phyloP scores from a whole-genome alignment of 1,284 basidiomycete species.

The Agaricales sp. region DNA sequence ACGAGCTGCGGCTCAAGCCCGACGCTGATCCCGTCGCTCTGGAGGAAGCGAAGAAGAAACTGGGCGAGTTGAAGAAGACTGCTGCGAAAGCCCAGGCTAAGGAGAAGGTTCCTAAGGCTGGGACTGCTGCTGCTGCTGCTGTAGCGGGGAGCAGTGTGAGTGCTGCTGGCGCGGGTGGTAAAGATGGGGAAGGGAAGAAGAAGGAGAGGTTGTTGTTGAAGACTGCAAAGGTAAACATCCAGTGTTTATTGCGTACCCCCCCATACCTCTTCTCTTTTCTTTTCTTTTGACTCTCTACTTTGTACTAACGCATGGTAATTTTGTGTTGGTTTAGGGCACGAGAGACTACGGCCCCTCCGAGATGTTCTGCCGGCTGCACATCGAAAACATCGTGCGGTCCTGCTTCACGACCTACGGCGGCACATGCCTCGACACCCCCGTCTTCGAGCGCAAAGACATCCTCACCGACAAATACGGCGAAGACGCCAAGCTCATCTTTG shows the following conservation, averaged over 20 bases:
- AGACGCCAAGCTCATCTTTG: slow-evolving; percentile 97
- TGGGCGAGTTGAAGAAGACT: slow-evolving; percentile 58
- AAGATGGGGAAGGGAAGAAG: slow-evolving; percentile 40
- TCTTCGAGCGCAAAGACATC: slow-evolving; percentile 96
- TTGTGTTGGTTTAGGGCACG: slow-evolving; percentile 63
- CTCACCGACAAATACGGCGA: slow-evolving; percentile 95
- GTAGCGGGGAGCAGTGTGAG: no score
- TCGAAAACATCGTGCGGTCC: slow-evolving; percentile 84
- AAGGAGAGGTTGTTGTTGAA: slow-evolving; percentile 64
- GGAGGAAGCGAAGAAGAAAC: slow-evolving; percentile 58
- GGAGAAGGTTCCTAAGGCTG: slow-evolving; percentile 7
- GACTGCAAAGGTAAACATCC: slow-evolving; percentile 58
- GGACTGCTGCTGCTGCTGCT: slow-evolving; percentile 3
- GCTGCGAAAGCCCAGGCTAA: slow-evolving; percentile 33
- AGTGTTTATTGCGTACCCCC: slow-evolving; percentile 14
- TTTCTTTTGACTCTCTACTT: slow-evolving; percentile 9
- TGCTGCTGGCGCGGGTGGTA: slow-evolving; percentile 19
- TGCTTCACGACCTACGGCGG: slow-evolving; percentile 89
- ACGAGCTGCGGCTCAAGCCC: slow-evolving; percentile 43
- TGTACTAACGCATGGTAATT: slow-evolving; percentile 4
- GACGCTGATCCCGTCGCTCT: slow-evolving; percentile 36
- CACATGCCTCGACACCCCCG: slow-evolving; percentile 92
- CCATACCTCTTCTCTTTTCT: slow-evolving; percentile 7
- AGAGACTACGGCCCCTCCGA: slow-evolving; percentile 93
- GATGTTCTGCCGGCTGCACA: slow-evolving; percentile 86